Percentiles rank a stretch among this genome's conserved stretches.
Conservation (phyloP, 805 yeast genomes). For the Candida gorgasii region DNA sequence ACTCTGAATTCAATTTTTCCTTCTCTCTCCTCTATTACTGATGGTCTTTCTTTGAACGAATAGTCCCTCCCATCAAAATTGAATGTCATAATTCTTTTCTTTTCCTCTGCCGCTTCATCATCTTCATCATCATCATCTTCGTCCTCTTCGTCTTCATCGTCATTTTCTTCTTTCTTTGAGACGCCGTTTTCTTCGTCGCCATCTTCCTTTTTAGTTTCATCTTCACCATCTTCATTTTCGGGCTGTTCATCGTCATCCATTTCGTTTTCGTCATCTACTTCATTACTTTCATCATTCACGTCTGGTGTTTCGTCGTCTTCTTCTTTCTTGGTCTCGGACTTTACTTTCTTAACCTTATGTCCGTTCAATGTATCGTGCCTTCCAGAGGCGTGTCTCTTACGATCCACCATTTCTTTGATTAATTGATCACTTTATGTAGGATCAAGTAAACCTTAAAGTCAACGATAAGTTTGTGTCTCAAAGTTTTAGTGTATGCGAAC, state of each 20-base stretch:
- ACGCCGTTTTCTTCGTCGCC: slow-evolving; percentile 12
- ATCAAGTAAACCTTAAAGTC: neutral
- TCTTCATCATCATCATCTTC: slow-evolving; percentile 46
- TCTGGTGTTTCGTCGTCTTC: slow-evolving; percentile 28
- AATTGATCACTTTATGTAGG: slow-evolving; percentile 23
- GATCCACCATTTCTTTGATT: slow-evolving; percentile 30
- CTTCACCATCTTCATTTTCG: slow-evolving; percentile 16
- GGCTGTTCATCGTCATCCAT: slow-evolving; percentile 28
- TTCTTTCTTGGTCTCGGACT: slow-evolving; percentile 24
- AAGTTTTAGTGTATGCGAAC: neutral
- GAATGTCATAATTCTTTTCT: slow-evolving; percentile 48
- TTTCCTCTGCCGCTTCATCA: slow-evolving; percentile 44
- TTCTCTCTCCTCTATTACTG: slow-evolving; percentile 90
- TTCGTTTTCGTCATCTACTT: slow-evolving; percentile 21
- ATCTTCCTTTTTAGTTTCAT: slow-evolving; percentile 36
- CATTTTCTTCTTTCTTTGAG: slow-evolving; percentile 9
- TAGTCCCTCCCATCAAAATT: slow-evolving; percentile 77
- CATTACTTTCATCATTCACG: slow-evolving; percentile 18
- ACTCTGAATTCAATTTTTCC: slow-evolving; percentile 94
- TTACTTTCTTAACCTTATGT: slow-evolving; percentile 11
- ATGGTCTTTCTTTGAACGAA: slow-evolving; percentile 87
- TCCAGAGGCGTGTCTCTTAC: slow-evolving; percentile 28
- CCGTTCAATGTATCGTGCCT: slow-evolving; percentile 6
- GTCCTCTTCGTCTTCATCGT: slow-evolving; percentile 23
- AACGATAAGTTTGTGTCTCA: neutral